Evolutionary conservation across 805 yeast species (phyloP), one percentile per base, ranked within the genome.

Genomic region (Starmerella sirachaensis): DNA sequence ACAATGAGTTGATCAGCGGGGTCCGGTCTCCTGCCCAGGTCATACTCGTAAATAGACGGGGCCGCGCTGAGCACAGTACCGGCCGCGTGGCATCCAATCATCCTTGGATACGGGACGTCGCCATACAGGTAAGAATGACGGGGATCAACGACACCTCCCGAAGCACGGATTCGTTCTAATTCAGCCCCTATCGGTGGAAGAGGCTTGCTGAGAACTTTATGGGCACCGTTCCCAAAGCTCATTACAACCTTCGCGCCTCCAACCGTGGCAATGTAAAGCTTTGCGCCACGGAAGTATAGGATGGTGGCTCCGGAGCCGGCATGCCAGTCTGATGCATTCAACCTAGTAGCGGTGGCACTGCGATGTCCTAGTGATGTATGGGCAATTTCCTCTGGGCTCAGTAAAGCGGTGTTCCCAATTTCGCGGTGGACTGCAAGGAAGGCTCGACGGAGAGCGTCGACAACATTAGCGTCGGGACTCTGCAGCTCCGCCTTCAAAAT

Each of bases 211-310:
- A 91, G 62, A 4, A 73, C 63, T n/a, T 66, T 62, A 55, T 72
- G 78, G 33, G 83, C 88, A 21, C 97, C 95, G 57, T 81, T 84
- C 28, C 74, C 71, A 42, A 78, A 71, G 6, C 93, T 76, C 35
- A 88, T 56, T 34, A 91, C 65, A 1, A 84, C 86, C 68, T 78
- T 78, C 2, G 83, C 75, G 52, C 91, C 96, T 51, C 99, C 99
- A 38, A 83, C 72, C 46, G 86, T 86, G 2, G 95, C 95, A 18
- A 85, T 69, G 56, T 77, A 84, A 17, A 85, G 56, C 38, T 64
- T 68, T 36, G 71, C 70, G 14, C 78, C 93, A 43, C 73, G 74
- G 49, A 88, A 68, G 56, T 83, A 91, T 11, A 84, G 65, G 10
- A 84, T 74, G 0, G 95, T 77, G 0, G 84, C 80, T 44, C 93